phyloP scores from a whole-genome alignment of 352 stramenopile genomes.

The Phytopythium delawarense region DNA sequence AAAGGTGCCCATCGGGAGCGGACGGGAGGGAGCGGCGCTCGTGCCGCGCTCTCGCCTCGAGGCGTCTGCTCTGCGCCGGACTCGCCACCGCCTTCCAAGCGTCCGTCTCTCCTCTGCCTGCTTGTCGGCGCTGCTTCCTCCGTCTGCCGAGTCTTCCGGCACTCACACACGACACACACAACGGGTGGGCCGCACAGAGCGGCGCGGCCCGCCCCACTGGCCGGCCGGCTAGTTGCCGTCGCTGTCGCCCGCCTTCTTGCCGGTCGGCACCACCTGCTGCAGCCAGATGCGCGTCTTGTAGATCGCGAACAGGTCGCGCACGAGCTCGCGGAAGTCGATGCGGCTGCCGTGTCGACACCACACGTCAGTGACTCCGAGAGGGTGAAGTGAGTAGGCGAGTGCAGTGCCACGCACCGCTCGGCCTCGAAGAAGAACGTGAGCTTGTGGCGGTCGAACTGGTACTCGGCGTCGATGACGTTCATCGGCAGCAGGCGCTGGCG shows the following conservation, averaged over 20 bases:
- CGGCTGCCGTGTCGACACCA: slow-evolving; percentile 33
- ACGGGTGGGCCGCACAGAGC: not conserved
- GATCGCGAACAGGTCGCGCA: slow-evolving; percentile 97
- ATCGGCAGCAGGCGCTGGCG: slow-evolving; percentile 93
- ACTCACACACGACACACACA: slow-evolving; percentile 1
- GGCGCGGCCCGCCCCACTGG: too few relatives aligned
- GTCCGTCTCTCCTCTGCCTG: not conserved
- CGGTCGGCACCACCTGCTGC: slow-evolving; percentile 89
- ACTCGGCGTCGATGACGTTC: slow-evolving; percentile 97
- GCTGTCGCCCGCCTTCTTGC: slow-evolving; percentile 65
- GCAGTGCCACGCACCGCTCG: slow-evolving; percentile 64
- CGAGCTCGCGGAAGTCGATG: slow-evolving; percentile 97
- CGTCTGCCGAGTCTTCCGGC: not conserved
- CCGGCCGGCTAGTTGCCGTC: slow-evolving; percentile 40
- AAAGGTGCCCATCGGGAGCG: slow-evolving; percentile 6
- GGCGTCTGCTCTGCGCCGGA: not conserved
- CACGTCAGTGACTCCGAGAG: not conserved
- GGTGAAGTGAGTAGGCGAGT: too few relatives aligned
- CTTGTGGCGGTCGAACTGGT: slow-evolving; percentile 98
- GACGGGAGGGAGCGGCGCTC: not conserved
- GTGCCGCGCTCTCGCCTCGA: not conserved
- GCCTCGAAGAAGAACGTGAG: slow-evolving; percentile 99
- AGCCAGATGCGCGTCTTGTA: slow-evolving; percentile 99
- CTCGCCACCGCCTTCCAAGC: not conserved
- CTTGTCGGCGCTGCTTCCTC: slow-evolving; percentile 1